These are phyloP conservation scores for Metschnikowia peoriensis DNA, from an alignment of 805 yeast genomes.

Conservation along the genomic window DNA sequence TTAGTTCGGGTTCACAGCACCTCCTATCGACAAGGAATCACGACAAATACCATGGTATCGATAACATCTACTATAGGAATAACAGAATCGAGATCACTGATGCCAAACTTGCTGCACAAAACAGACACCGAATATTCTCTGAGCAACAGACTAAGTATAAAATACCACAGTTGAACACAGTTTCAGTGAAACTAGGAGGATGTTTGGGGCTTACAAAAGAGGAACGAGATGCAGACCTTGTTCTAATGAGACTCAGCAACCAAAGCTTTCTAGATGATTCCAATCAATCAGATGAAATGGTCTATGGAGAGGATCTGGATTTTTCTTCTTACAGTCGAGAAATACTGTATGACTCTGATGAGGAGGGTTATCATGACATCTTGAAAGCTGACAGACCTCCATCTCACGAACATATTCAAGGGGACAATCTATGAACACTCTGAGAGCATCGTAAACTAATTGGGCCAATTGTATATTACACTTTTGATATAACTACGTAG, in stretches of 20 bases:
- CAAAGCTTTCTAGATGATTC: neutral
- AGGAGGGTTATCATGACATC: conserved; percentile 10
- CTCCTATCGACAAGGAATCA: conserved; percentile 14
- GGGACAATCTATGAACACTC: neutral
- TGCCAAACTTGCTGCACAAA: conserved; percentile 20
- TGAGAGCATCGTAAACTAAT: neutral
- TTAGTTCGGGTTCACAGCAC: conserved; percentile 12
- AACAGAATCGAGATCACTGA: conserved; percentile 34
- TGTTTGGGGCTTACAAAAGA: conserved; percentile 15
- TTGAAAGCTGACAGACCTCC: conserved; percentile 9
- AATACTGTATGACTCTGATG: conserved; percentile 2
- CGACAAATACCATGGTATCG: conserved; percentile 22
- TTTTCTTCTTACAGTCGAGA: conserved; percentile 5
- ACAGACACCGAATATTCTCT: conserved; percentile 2
- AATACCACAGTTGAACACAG: conserved; percentile 18
- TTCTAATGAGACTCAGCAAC: conserved; percentile 4
- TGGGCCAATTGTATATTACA: neutral
- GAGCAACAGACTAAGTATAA: conserved; percentile 8
- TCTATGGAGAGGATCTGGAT: conserved; percentile 6
- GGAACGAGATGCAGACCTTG: conserved; percentile 16
- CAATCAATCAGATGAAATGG: neutral
- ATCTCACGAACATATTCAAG: neutral
- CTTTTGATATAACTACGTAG: too few relatives aligned
- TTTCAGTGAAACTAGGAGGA: conserved; percentile 13
- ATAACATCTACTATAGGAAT: conserved; percentile 25